These are phyloP conservation scores for Pneumocystis murina DNA, from an alignment of 1,139 yeast species.

Conservation along the genomic window DNA sequence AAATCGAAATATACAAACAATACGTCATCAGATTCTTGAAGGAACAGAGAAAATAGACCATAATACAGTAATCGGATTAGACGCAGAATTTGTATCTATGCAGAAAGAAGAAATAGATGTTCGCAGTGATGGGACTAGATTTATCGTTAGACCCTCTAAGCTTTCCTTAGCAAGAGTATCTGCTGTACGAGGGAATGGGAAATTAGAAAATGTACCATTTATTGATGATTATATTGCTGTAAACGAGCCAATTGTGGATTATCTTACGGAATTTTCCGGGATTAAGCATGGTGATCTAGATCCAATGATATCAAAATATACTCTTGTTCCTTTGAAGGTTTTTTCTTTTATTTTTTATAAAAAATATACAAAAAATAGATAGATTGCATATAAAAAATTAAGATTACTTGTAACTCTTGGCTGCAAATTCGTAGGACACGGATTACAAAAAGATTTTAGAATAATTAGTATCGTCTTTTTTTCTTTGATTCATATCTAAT, in stretches of 20 bases:
- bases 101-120: slow-evolving; percentile 72
- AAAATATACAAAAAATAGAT: slow-evolving; percentile 16
- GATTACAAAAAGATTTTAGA: slow-evolving; percentile 77
- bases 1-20: background rate
- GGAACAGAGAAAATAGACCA: slow-evolving; percentile 20
- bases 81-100: slow-evolving; percentile 86
- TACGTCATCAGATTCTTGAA: slow-evolving; percentile 1
- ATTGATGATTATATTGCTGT: slow-evolving; percentile 87
- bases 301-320: slow-evolving; percentile 47
- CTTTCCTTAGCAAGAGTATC: slow-evolving; percentile 80
- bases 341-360: background rate
- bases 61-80: slow-evolving; percentile 77
- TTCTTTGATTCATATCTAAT: background rate
- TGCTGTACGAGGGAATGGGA: slow-evolving; percentile 61
- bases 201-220: slow-evolving; percentile 60
- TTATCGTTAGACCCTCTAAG: slow-evolving; percentile 57
- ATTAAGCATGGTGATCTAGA: slow-evolving; percentile 85
- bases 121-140: slow-evolving; percentile 51
- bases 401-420: slow-evolving; percentile 84
- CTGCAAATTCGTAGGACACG: slow-evolving; percentile 90
- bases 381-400: slow-evolving; percentile 60
- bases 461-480: slow-evolving; percentile 44
- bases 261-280: slow-evolving; percentile 81
- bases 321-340: slow-evolving; percentile 56
- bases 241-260: slow-evolving; percentile 52